phyloP scores from a whole-genome alignment of 306 rosid genomes.

The Casuarina glauca region DNA sequence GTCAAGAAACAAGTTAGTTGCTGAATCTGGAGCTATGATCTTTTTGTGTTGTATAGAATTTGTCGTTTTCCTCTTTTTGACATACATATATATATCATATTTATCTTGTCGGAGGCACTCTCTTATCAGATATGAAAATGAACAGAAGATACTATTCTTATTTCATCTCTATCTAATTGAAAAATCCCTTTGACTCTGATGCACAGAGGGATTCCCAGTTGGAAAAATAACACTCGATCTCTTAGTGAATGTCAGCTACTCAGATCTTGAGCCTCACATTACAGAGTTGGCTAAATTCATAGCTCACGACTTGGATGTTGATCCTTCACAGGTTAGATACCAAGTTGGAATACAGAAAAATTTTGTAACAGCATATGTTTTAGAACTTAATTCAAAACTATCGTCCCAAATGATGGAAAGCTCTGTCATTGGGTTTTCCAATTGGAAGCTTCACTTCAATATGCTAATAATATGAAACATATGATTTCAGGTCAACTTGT shows the following conservation, averaged over 20 bases:
- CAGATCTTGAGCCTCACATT: constrained; percentile 65
- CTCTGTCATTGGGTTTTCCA: constrained; percentile 5
- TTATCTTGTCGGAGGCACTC: neutral
- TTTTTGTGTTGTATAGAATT: neutral
- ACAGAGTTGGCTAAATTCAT: constrained; percentile 59
- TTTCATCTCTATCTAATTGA: neutral
- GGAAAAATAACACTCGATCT: constrained; percentile 61
- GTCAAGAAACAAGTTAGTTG: neutral
- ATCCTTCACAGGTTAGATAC: constrained; percentile 72
- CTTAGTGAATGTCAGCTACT: constrained; percentile 67
- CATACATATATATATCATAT: neutral
- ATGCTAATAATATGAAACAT: constrained; percentile 27
- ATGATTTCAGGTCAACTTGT: constrained; percentile 60
- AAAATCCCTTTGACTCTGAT: constrained; percentile 24
- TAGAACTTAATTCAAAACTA: neutral
- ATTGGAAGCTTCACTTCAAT: constrained; percentile 10
- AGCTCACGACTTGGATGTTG: constrained; percentile 67
- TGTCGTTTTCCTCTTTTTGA: neutral
- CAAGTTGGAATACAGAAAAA: constrained; percentile 11
- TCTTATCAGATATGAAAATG: neutral
- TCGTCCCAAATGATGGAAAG: neutral
- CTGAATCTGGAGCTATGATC: neutral
- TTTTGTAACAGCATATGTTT: constrained; percentile 1
- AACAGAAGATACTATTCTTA: too few species aligned
- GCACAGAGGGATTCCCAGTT: constrained; percentile 66